These are phyloP conservation scores for Sporopachydermia cereana DNA, from an alignment of 1,139 yeast species.

Conservation along the genomic window DNA sequence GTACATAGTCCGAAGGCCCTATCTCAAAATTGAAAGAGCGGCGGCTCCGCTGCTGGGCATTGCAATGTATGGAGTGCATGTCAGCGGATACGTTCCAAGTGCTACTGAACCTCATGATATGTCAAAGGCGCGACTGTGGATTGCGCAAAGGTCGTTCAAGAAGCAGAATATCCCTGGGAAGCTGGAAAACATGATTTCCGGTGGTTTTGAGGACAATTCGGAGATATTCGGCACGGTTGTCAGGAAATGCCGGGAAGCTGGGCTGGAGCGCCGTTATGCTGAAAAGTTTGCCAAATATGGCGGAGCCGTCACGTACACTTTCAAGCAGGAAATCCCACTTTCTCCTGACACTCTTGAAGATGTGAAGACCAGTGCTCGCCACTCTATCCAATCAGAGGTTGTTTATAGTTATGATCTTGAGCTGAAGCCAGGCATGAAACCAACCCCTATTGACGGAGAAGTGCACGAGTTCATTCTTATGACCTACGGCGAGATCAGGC, in stretches of 20 bases:
- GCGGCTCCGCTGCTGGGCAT: slow-evolving; percentile 75
- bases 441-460: slow-evolving; percentile 77
- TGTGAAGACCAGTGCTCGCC: not conserved
- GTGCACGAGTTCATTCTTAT: slow-evolving; percentile 61
- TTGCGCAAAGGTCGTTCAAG: slow-evolving; percentile 64
- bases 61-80: slow-evolving; percentile 81
- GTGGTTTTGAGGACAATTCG: slow-evolving; percentile 80
- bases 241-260: slow-evolving; percentile 94
- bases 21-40: slow-evolving; percentile 67
- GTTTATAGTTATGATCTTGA: slow-evolving; percentile 67
- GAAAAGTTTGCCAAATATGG: slow-evolving; percentile 31
- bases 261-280: slow-evolving; percentile 45
- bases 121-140: slow-evolving; percentile 51
- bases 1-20: slow-evolving; percentile 48
- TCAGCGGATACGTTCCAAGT: slow-evolving; percentile 60
- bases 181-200: slow-evolving; percentile 91
- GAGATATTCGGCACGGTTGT: slow-evolving; percentile 66
- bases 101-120: slow-evolving; percentile 26
- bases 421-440: slow-evolving; percentile 40
- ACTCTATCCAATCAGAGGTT: slow-evolving; percentile 66
- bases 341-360: slow-evolving; percentile 35
- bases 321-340: slow-evolving; percentile 24
- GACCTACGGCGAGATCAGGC: slow-evolving; percentile 43
- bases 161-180: slow-evolving; percentile 85
- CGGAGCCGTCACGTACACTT: slow-evolving; percentile 66